Evolutionary conservation across 2,329 filamentous ascomycete genomes (phyloP).

Genomic region (Endoconidiophora polonica): DNA sequence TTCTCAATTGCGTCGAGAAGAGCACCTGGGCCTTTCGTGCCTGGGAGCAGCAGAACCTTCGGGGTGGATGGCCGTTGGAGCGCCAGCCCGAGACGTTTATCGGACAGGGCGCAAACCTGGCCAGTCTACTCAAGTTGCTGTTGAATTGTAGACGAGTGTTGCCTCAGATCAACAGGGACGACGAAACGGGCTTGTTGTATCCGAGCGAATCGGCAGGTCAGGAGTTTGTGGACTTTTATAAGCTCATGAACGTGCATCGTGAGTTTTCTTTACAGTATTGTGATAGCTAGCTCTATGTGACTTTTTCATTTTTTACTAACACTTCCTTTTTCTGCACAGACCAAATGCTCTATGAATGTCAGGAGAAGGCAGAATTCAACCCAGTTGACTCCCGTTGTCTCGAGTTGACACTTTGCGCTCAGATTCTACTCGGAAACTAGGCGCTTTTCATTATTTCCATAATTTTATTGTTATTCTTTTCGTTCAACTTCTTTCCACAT

Average conservation of each 20-base stretch:
- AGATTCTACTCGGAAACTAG: conserved; percentile 23
- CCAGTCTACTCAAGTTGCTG: conserved; percentile 43
- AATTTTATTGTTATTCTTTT: not conserved
- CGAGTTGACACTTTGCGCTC: conserved; percentile 33
- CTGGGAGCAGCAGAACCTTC: conserved; percentile 46
- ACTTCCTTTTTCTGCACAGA: conserved; percentile 6
- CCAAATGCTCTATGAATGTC: conserved; percentile 25
- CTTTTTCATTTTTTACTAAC: conserved; percentile 2
- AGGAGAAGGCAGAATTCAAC: conserved; percentile 35
- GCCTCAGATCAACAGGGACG: conserved; percentile 32
- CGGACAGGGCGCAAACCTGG: conserved; percentile 41
- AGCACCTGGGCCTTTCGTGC: conserved; percentile 53
- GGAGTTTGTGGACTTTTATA: conserved; percentile 34
- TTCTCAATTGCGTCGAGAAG: conserved; percentile 50
- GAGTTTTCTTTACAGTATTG: conserved; percentile 19
- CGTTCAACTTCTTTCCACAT: not conserved
- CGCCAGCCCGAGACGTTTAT: conserved; percentile 38
- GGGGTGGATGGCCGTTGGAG: conserved; percentile 44
- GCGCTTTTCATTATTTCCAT: not conserved
- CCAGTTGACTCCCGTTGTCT: conserved; percentile 32
- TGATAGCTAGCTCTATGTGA: not conserved
- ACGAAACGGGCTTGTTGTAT: conserved; percentile 29
- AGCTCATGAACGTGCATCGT: conserved; percentile 40
- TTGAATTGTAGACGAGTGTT: conserved; percentile 42
- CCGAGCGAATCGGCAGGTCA: conserved; percentile 30